phyloP scores from a whole-genome alignment of 2,329 filamentous ascomycete genomes.

The Rutstroemia sydowiana region DNA sequence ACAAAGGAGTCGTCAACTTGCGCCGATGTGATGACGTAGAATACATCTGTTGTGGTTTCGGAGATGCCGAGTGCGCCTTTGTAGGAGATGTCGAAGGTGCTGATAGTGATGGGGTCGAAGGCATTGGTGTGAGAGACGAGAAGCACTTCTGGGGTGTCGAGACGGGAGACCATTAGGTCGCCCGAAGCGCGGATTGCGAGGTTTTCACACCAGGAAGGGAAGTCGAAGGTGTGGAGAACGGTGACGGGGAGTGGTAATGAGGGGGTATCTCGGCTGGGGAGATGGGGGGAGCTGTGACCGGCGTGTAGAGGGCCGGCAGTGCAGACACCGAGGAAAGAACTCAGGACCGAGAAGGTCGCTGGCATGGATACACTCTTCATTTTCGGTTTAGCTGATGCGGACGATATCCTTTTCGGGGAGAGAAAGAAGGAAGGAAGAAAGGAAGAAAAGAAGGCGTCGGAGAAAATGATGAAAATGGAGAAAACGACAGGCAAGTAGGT shows the following conservation, averaged over 20 bases:
- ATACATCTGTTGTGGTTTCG: slow-evolving; percentile 30
- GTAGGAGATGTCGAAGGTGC: slow-evolving; percentile 28
- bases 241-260: slow-evolving; percentile 12
- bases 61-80: slow-evolving; percentile 31
- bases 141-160: slow-evolving; percentile 30
- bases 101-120: slow-evolving; percentile 15
- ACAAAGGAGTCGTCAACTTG: slow-evolving; percentile 25
- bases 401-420: too few relatives aligned
- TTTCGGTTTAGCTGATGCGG: neutral
- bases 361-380: slow-evolving; percentile 1
- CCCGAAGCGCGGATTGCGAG: slow-evolving; percentile 32
- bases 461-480: neutral
- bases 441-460: neutral
- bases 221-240: slow-evolving; percentile 6
- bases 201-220: slow-evolving; percentile 29
- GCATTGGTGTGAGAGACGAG: slow-evolving; percentile 28
- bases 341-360: neutral
- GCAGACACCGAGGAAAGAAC: neutral
- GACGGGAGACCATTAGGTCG: slow-evolving; percentile 30
- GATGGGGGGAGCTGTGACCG: neutral
- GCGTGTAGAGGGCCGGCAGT: slow-evolving; percentile 2
- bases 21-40: slow-evolving; percentile 22
- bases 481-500: neutral
- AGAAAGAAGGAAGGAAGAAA: neutral
- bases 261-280: neutral